Base-by-base conservation (phyloP, 495 filamentous ascomycete genomes). In the Neurospora sp. region DNA sequence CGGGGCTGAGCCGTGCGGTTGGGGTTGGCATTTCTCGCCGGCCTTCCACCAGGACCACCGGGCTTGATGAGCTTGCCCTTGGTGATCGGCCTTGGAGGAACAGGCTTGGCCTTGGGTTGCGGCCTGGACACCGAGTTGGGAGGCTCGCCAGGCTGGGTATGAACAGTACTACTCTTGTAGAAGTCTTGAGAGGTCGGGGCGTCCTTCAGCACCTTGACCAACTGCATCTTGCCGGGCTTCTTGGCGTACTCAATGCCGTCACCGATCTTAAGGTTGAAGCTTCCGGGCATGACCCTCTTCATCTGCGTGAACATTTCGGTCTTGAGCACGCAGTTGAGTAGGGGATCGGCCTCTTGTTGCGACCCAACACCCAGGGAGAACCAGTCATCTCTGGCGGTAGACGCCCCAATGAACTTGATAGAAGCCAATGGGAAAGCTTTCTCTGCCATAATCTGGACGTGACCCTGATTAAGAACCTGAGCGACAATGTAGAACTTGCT, bases 241-340 rank as follows among this genome's bases (percentile, higher is more conserved):
- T 98, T 99, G 78, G 94, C 94, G 81, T 96, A 99, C 79, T 98
- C 93, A 78, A 99, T 94, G 2, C 87, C 87, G 40, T 94, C 90
- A 18, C 84, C 88, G 72, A 99, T 92, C 84, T 92, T 93, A 72
- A 99, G 80, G 78, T 92, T 92, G 77, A 96, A 85, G 9, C 91
- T 88, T 12, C 91, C 94, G 0, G 91, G 92, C 80, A 93, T 89
- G 44, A 85, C 88, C 53, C 85, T 87, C 79, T 88, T 88, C 76
- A 99, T 88, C 69, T 97, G 94, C 9, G 94, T 97, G 79, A 98
- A 96, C 76, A 99, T 91, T 77, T 99, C 96, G 0, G 95, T 98
- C 85, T 99, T 99, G 80, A 99, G 90, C 39, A 97, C 83, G 79
- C 96, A 99, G 81, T 89, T 96, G 61, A 98, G 81, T 41, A 99